These are phyloP conservation scores for Trametes hirsuta DNA, from an alignment of 1,284 basidiomycete species.

Conservation along the genomic window DNA sequence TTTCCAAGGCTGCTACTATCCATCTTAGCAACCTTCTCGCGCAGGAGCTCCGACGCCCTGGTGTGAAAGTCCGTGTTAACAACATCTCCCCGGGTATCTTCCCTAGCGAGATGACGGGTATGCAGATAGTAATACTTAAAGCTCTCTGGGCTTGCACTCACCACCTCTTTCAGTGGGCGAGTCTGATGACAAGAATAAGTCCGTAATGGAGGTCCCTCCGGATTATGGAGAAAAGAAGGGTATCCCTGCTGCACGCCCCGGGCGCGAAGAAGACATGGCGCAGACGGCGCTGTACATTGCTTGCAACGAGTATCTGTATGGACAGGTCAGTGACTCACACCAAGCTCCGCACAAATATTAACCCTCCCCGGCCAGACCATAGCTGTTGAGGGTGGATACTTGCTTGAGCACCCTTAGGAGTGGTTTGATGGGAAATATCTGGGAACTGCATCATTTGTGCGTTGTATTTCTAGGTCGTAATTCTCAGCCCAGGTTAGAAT, in stretches of 20 bases:
- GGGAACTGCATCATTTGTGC: background rate
- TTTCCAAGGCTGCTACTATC: conserved; percentile 42
- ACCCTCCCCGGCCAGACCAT: conserved; percentile 25
- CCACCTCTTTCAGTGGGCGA: conserved; percentile 24
- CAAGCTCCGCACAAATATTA: background rate
- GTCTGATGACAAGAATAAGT: conserved; percentile 42
- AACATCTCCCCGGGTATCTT: conserved; percentile 43
- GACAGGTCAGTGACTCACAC: conserved; percentile 31
- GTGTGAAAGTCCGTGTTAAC: conserved; percentile 42
- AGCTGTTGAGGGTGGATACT: conserved; percentile 38
- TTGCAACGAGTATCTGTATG: conserved; percentile 40
- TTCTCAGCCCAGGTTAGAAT: too few relatives aligned
- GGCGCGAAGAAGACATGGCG: conserved; percentile 42
- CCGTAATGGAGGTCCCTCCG: conserved; percentile 31
- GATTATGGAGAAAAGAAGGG: conserved; percentile 39
- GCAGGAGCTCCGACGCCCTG: conserved; percentile 39
- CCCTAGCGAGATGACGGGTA: conserved; percentile 44
- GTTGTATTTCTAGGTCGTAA: background rate
- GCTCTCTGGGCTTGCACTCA: background rate
- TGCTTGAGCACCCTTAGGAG: conserved; percentile 38
- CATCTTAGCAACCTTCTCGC: conserved; percentile 42
- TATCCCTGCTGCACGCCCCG: conserved; percentile 42
- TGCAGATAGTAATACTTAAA: conserved; percentile 1
- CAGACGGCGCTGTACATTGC: conserved; percentile 40
- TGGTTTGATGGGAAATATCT: background rate